Base-by-base conservation (phyloP, 768 basidiomycete species). In the Cubamyces sp. region DNA sequence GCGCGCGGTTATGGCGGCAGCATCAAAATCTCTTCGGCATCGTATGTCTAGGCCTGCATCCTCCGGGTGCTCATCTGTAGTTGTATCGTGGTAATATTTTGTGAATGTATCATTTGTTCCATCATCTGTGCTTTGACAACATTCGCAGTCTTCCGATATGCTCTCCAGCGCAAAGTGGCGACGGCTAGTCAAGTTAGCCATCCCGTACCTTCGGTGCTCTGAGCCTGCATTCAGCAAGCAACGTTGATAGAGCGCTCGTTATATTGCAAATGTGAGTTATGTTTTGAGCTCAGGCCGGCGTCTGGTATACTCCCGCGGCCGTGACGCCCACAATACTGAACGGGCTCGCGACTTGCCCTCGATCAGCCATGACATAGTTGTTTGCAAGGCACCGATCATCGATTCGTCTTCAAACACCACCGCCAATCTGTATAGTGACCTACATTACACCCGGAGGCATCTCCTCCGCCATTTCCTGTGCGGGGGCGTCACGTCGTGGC, bases 11-110 rank as follows among this genome's bases (percentile, higher is more conserved):
- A 39, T n/a, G 21, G 15, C 28, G 19, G n/a, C 28, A 34, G 40
- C 37, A 21, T 21, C 30, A 48, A 48, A 57, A 48, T 26, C 8
- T 40, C 21, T 42, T 28, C 53, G 41, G 41, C 40, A 5, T 28
- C 48, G 18, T 28, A 16, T 49, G 48, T 23, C 16, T 26, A 23
- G 48, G 25, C 16, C 16, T 15, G 42, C 19, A 26, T 28, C 16
- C 7, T 18, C 34, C 46, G 43, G 41, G 50, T 41, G 41, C 14
- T n/a, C 39, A 16, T 28, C 21, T 54, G 52, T 60, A 59, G 52
- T 60, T 64, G 57, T 60, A 54, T 46, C 34, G 19, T 42, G 47
- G 37, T 55, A 51, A 37, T 26, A 15, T 30, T 30, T 60, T 21
- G 23, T 28, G 25, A 21, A 56, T 64, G 53, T 55, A 53, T 50